Evolutionary conservation across 2,329 filamentous ascomycete genomes (phyloP).

Genomic region (Phyllosticta citribraziliensis): DNA sequence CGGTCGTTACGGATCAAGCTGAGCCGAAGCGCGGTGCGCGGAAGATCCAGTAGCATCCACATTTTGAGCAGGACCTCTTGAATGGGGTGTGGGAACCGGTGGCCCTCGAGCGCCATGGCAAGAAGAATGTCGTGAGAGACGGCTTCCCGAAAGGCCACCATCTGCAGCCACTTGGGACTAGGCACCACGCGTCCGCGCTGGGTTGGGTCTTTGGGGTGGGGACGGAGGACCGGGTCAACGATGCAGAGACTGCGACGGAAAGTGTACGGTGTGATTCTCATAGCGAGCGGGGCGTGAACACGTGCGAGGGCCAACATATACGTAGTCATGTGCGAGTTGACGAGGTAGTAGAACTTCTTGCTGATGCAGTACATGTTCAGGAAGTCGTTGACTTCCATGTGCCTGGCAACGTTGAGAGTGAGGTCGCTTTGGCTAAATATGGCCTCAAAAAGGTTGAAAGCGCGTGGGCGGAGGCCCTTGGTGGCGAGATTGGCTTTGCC

Average conservation of each 20-base stretch:
- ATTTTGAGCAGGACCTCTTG: slow-evolving; percentile 47
- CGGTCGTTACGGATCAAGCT: slow-evolving; percentile 42
- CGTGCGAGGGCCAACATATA: slow-evolving; percentile 46
- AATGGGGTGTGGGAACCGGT: slow-evolving; percentile 32
- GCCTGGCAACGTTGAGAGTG: slow-evolving; percentile 24
- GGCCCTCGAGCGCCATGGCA: slow-evolving; percentile 52
- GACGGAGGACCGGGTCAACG: slow-evolving; percentile 47
- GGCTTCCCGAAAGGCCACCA: slow-evolving; percentile 42
- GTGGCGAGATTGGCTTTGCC: background rate
- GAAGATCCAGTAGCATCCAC: slow-evolving; percentile 64
- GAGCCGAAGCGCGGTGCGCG: slow-evolving; percentile 46
- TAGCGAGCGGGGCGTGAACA: slow-evolving; percentile 45
- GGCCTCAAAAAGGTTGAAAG: slow-evolving; percentile 26
- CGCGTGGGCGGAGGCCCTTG: background rate
- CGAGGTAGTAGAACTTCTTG: slow-evolving; percentile 29
- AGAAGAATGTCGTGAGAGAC: slow-evolving; percentile 46
- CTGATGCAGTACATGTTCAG: slow-evolving; percentile 28
- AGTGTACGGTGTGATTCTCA: slow-evolving; percentile 50
- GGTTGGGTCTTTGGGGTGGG: slow-evolving; percentile 18
- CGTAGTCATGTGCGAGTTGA: slow-evolving; percentile 43
- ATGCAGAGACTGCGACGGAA: slow-evolving; percentile 50
- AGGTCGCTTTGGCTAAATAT: slow-evolving; percentile 26
- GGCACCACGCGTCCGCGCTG: slow-evolving; percentile 45
- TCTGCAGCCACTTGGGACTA: slow-evolving; percentile 55
- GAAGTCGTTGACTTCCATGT: slow-evolving; percentile 17